phyloP scores from a whole-genome alignment of 1,139 yeast genomes.

The Protomyces lactucae-debilis region DNA sequence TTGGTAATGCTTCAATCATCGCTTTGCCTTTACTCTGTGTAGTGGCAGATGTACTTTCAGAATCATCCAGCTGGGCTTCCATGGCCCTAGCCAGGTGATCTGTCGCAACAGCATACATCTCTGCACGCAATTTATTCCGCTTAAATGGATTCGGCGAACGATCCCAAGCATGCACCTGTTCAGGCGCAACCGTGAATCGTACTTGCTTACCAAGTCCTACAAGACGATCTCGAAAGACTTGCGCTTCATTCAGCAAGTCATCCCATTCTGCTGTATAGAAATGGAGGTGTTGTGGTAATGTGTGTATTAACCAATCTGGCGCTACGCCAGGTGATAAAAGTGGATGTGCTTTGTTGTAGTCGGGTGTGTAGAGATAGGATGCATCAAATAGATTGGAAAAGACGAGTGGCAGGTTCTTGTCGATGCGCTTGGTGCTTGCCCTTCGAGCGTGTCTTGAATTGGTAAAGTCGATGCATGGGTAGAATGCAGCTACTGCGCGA shows the following conservation, averaged over 20 bases:
- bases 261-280: slow-evolving; percentile 17
- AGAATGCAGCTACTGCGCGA: slow-evolving; percentile 2
- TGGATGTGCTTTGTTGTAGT: background rate
- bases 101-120: background rate
- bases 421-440: slow-evolving; percentile 1
- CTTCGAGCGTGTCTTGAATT: background rate
- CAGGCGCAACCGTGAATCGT: background rate
- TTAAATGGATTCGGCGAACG: slow-evolving; percentile 2
- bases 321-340: slow-evolving; percentile 2
- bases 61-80: background rate
- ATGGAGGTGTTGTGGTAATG: background rate
- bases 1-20: background rate
- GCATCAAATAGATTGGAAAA: slow-evolving; percentile 5
- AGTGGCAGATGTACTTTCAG: background rate
- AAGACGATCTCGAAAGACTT: slow-evolving; percentile 2
- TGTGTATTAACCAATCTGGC: background rate
- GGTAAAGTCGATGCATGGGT: slow-evolving; percentile 12
- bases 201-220: background rate
- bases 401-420: background rate
- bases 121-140: background rate
- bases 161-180: slow-evolving; percentile 16
- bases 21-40: background rate
- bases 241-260: slow-evolving; percentile 1
- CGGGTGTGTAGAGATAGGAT: background rate
- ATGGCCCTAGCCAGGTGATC: background rate